Base-by-base conservation (phyloP, 345 rosid species). In the Arabidopsis arenosa region DNA sequence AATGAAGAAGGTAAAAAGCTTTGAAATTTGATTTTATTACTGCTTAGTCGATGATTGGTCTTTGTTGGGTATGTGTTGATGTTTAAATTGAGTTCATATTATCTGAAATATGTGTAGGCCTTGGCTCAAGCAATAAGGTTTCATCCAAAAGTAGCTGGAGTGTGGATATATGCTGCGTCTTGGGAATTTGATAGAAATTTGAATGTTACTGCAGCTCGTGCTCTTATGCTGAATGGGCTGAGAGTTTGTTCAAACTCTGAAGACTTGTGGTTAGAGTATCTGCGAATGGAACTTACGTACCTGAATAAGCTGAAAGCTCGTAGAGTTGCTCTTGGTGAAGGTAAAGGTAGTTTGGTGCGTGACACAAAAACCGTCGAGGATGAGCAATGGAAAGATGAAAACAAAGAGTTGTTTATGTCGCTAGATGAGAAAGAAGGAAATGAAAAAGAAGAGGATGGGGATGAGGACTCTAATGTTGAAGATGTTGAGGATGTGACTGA, bases 91-190 rank as follows among this genome's bases (percentile, higher is more conserved):
- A 3, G 54, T 11, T 47, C 33, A 17, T 48, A 1, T 4, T 47
- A 32, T 64, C 5, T 28, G 36, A 0, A 14, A 14, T n/a, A 21
- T 60, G 67, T 79, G 68, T 79, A 95, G 99, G 88, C 80, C 2
- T 80, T 95, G 72, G 93, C 97, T 75, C 93, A 95, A 82, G 86
- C 83, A 17, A 84, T 90, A 41, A 86, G 97, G 73, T 87, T 93
- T 81, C 98, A 90, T 65, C 94, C 96, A 0, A 93, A 86, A 83
- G 94, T 86, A 12, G 89, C 96, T 0, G 96, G 86, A 47, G 88
- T 91, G 56, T 95, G 97, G 97, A 90, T 90, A 57, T 92, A 95
- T 85, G 97, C 97, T 78, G 97, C 97, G 9, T 96, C 93, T 49
- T 95, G 99, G 97, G 96, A 95, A 76, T 95, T 90, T 40, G 97